Base-by-base conservation (phyloP, 495 filamentous ascomycete species). In the Neurospora terricola region DNA sequence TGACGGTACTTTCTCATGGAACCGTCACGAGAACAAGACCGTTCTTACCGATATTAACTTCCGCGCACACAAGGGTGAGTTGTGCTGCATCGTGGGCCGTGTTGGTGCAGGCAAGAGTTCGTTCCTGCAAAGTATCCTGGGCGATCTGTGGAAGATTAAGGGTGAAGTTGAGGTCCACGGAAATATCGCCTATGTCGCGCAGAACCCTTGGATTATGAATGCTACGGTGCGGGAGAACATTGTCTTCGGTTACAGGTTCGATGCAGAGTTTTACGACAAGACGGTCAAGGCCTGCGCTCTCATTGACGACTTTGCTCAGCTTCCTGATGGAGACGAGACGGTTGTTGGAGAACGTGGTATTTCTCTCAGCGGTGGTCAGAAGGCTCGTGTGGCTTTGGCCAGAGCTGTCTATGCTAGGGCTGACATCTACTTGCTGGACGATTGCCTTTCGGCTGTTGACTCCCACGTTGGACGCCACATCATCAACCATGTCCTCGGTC, bases 261-360 rank as follows among this genome's bases (percentile, higher is more conserved):
- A 99, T 83, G 92, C 96, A 4, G 84, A 88, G 69, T 99, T 99
- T 83, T 99, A 99, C 81, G 93, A 98, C 66, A 90, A 90, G 72
- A 97, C 96, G 3, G 87, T 99, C 5, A 92, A 96, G 80, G 96
- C 96, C 27, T 99, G 96, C 78, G 96, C 96, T 71, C 84, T 99
- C 38, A 76, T 90, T 2, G 94, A 98, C 76, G 96, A 99, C 79
- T 97, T 99, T 82, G 89, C 91, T 69, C 91, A 91, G 73, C 87
- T 99, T 37, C 96, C 96, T 6, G 96, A 99, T 81, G 96, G 96
- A 18, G 96, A 99, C 78, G 92, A 94, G 78, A 99, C 96, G 0
- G 90, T 98, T 79, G 96, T 99, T 72, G 96, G 96, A 73, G 96
- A 99, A 82, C 91, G 97, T 74, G 96, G 96, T 21, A 99, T 99